phyloP scores from a whole-genome alignment of 2,329 filamentous ascomycete species.

The Penicillium italicum region DNA sequence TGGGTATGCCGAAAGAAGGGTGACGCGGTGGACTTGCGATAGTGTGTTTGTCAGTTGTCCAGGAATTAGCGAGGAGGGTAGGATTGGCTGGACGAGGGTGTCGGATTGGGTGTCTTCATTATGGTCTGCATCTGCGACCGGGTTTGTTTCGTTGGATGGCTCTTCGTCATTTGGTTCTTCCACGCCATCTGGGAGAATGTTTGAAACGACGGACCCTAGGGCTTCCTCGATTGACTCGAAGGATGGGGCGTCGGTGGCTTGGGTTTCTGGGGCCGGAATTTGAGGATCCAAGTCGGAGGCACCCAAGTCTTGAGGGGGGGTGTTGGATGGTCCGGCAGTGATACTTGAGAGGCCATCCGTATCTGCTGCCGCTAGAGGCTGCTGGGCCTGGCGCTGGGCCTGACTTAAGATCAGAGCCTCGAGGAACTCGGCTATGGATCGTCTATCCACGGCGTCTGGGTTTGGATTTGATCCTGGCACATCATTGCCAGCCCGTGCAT shows the following conservation, averaged over 20 bases:
- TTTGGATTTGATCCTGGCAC: slow-evolving; percentile 10
- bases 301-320: slow-evolving; percentile 11
- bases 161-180: slow-evolving; percentile 30
- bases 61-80: slow-evolving; percentile 18
- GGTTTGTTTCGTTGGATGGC: slow-evolving; percentile 10
- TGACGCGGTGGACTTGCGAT: slow-evolving; percentile 37
- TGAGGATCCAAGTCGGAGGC: slow-evolving; percentile 6
- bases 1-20: slow-evolving; percentile 42
- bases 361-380: slow-evolving; percentile 13
- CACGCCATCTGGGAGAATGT: slow-evolving; percentile 31
- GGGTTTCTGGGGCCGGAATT: slow-evolving; percentile 4
- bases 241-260: slow-evolving; percentile 1
- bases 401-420: slow-evolving; percentile 34
- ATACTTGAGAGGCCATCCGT: slow-evolving; percentile 25
- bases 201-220: slow-evolving; percentile 14
- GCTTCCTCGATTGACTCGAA: slow-evolving; percentile 11
- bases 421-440: slow-evolving; percentile 36
- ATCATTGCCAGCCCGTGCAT: slow-evolving; percentile 14
- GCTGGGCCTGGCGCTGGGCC: slow-evolving; percentile 21
- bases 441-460: slow-evolving; percentile 22
- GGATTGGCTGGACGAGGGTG: slow-evolving; percentile 15
- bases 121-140: slow-evolving; percentile 11
- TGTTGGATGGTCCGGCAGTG: slow-evolving; percentile 18
- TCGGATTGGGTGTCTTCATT: slow-evolving; percentile 13
- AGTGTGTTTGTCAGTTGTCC: slow-evolving; percentile 11